Conservation (phyloP, 2,329 filamentous ascomycete genomes). For the Paraphoma sp. region DNA sequence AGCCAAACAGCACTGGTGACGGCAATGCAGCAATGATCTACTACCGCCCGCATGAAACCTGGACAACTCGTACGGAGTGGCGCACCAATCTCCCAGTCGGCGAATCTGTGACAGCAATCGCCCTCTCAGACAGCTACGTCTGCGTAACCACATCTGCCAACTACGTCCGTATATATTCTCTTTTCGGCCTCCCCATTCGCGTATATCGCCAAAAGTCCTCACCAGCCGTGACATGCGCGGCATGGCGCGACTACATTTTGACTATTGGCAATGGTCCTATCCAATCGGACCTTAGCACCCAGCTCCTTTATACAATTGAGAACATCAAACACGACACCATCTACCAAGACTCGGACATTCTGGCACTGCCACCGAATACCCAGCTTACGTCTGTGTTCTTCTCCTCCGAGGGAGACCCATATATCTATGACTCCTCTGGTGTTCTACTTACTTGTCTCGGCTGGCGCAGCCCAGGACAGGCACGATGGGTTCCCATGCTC, state of each 20-base stretch:
- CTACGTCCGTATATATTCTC: conserved; percentile 90
- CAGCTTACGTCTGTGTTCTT: conserved; percentile 87
- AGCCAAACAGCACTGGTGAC: conserved; percentile 56
- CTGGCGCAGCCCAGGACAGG: conserved; percentile 86
- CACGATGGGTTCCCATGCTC: conserved; percentile 88
- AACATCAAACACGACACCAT: conserved; percentile 93
- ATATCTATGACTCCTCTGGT: conserved; percentile 93
- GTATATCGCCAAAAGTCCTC: conserved; percentile 91
- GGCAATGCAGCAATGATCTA: conserved; percentile 82
- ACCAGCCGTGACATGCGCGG: conserved; percentile 89
- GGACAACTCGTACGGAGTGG: conserved; percentile 92
- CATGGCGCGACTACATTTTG: conserved; percentile 95
- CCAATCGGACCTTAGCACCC: conserved; percentile 76
- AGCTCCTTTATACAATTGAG: conserved; percentile 88
- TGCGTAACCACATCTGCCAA: conserved; percentile 85
- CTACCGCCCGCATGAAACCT: conserved; percentile 95
- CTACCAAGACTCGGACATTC: conserved; percentile 92
- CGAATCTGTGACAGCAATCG: conserved; percentile 87
- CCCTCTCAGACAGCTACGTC: conserved; percentile 87
- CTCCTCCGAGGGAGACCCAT: conserved; percentile 91
- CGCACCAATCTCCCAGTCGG: conserved; percentile 83
- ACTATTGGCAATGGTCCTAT: conserved; percentile 93
- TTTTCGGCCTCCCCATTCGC: conserved; percentile 87
- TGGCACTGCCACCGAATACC: conserved; percentile 78
- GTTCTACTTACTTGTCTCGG: conserved; percentile 86